Percentiles rank a stretch among this genome's conserved stretches.
Conservation (phyloP, 2,329 filamentous ascomycete genomes). For the Sporothrix euskadiensis region DNA sequence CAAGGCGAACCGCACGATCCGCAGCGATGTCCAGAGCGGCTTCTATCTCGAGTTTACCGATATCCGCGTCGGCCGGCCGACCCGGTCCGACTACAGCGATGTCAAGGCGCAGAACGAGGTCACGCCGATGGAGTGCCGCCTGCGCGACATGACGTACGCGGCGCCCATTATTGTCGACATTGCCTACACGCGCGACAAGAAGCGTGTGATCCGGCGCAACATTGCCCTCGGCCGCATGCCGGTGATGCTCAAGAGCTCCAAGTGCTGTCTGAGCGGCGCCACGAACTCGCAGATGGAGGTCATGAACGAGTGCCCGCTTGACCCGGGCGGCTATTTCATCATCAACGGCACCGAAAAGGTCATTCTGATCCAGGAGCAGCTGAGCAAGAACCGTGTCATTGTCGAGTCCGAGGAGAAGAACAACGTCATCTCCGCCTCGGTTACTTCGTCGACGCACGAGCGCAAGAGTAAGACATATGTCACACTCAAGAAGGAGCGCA, state of each 20-base stretch:
- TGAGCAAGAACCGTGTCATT: conserved; percentile 99
- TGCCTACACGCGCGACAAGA: conserved; percentile 79
- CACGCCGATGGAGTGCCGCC: conserved; percentile 92
- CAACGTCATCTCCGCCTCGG: conserved; percentile 88
- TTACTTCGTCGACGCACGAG: conserved; percentile 96
- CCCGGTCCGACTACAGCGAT: conserved; percentile 74
- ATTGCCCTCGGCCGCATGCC: conserved; percentile 88
- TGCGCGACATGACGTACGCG: conserved; percentile 97
- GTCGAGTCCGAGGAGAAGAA: conserved; percentile 93
- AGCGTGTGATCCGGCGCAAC: conserved; percentile 70
- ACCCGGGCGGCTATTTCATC: conserved; percentile 97
- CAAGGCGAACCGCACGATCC: conserved; percentile 81
- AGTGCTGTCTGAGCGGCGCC: conserved; percentile 82
- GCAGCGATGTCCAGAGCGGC: conserved; percentile 87
- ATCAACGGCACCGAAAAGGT: conserved; percentile 98
- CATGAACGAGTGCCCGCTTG: conserved; percentile 92
- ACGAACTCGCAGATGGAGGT: conserved; percentile 85
- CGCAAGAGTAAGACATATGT: conserved; percentile 98
- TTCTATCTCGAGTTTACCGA: conserved; percentile 94
- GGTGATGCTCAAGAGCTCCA: conserved; percentile 94
- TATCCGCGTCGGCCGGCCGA: conserved; percentile 81
- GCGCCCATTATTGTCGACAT: conserved; percentile 93
- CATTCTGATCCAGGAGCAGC: conserved; percentile 94
- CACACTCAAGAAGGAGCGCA: conserved; percentile 86
- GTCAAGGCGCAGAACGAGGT: conserved; percentile 70